These are phyloP conservation scores for Trichoderma lentiforme DNA, from an alignment of 2,329 filamentous ascomycete species.

Conservation along the genomic window DNA sequence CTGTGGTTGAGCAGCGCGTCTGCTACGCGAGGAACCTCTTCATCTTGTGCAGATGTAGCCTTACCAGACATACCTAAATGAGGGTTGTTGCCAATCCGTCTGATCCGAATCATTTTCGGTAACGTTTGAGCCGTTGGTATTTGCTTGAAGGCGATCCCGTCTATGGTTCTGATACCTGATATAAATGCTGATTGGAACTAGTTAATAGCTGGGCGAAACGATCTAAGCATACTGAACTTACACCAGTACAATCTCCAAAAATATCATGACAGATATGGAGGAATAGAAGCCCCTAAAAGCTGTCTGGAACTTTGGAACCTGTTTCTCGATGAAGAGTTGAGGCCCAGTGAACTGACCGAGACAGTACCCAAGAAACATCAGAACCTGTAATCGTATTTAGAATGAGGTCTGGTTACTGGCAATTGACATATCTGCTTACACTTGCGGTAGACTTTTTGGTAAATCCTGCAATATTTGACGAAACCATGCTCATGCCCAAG, in stretches of 20 bases:
- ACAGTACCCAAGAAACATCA: neutral
- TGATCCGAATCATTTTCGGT: neutral
- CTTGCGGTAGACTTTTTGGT: neutral
- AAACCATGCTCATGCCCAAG: neutral
- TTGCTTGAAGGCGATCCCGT: neutral
- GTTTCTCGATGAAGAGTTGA: neutral
- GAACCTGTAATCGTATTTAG: neutral
- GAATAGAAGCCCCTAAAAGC: neutral
- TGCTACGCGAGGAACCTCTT: neutral
- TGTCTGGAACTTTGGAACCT: neutral
- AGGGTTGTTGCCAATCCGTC: neutral
- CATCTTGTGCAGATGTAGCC: neutral
- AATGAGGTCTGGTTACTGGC: neutral
- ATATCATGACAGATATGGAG: neutral
- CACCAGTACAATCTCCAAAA: neutral
- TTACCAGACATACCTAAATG: neutral
- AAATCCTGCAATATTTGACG: neutral
- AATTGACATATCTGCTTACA: neutral
- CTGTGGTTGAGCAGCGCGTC: neutral
- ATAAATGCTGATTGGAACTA: neutral
- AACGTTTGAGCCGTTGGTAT: neutral
- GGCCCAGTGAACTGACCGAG: neutral
- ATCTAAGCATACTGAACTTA: neutral
- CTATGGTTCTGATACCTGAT: neutral
- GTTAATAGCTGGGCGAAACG: neutral